Base-by-base conservation (phyloP, 306 rosid species). In the Mimosa pudica region DNA sequence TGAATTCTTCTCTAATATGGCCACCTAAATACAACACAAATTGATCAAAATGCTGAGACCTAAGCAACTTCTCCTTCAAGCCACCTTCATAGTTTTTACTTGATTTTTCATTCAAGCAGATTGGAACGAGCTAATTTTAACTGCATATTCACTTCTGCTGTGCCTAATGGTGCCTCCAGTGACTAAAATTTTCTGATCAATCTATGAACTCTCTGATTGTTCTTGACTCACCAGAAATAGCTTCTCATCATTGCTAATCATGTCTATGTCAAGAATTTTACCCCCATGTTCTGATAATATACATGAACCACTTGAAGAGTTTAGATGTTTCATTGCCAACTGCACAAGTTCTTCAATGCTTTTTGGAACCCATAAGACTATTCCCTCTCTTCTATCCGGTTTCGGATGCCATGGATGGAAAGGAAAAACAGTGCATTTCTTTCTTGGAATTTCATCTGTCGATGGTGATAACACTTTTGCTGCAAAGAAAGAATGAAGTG, bases 241-340 rank as follows among this genome's bases (percentile, higher is more conserved):
- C 83, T 83, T 86, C 63, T 86, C 85, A 77, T 80, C 65, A 24
- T 83, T 64, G 64, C 49, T 47, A 61, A 86, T 75, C 85, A 74
- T 74, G 76, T 63, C 80, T 54, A 77, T 78, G 13, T 80, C 63
- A 54, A 83, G 67, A 77, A 86, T 63, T 83, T 77, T 83, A 42
- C 85, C 85, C 33, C 87, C 85, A 47, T 80, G 38, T 77, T 86
- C 87, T 69, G 89, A 77, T 54, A 86, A 77, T 70, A 86, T 63
- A 47, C 16, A 55, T 69, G 79, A 61, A 44, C 38, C 63, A 10
- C 67, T 62, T 5, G 79, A 33, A 62, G 51, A 77, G 14, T 57
- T 73, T 70, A 83, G 62, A 51, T 77, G 74, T 62, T 77, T 38
- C 79, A 8, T 55, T 13, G 87, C 85, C n/a, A 51, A 46, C 77